Conservation (phyloP, 805 yeast species). For the Ogataea neopini region DNA sequence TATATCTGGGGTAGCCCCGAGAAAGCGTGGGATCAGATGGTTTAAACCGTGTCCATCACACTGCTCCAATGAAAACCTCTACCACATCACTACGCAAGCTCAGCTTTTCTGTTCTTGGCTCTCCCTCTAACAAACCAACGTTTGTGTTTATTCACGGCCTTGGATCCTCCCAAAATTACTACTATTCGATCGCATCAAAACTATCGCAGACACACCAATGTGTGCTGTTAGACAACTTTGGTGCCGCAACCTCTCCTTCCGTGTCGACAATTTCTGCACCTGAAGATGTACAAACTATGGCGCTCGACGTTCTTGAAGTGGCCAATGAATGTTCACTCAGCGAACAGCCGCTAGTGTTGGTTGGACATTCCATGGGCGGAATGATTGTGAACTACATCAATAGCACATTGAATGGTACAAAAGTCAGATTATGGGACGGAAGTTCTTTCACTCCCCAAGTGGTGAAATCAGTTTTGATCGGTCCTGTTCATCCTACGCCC, state of each 20-base stretch:
- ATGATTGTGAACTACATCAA: slow-evolving; percentile 18
- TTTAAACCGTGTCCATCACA: no score
- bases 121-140: slow-evolving; percentile 6
- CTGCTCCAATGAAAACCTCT: slow-evolving; percentile 4
- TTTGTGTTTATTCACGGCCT: slow-evolving; percentile 19
- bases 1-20: slow-evolving; percentile 5
- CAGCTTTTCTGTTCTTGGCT: not conserved
- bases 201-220: slow-evolving; percentile 11
- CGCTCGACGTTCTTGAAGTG: slow-evolving; percentile 16
- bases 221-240: slow-evolving; percentile 18
- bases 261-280: not conserved
- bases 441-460: slow-evolving; percentile 4
- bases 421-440: slow-evolving; percentile 6
- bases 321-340: slow-evolving; percentile 13
- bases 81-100: slow-evolving; percentile 3
- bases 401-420: slow-evolving; percentile 4
- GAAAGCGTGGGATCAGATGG: no score
- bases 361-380: slow-evolving; percentile 23
- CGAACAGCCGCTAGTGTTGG: slow-evolving; percentile 11
- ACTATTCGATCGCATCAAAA: slow-evolving; percentile 11
- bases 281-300: slow-evolving; percentile 11
- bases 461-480: slow-evolving; percentile 12
- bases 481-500: slow-evolving; percentile 19
- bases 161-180: slow-evolving; percentile 22
- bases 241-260: slow-evolving; percentile 12